Evolutionary conservation across 2,329 filamentous ascomycete species (phyloP).

Genomic region (Zymoseptoria passerinii): DNA sequence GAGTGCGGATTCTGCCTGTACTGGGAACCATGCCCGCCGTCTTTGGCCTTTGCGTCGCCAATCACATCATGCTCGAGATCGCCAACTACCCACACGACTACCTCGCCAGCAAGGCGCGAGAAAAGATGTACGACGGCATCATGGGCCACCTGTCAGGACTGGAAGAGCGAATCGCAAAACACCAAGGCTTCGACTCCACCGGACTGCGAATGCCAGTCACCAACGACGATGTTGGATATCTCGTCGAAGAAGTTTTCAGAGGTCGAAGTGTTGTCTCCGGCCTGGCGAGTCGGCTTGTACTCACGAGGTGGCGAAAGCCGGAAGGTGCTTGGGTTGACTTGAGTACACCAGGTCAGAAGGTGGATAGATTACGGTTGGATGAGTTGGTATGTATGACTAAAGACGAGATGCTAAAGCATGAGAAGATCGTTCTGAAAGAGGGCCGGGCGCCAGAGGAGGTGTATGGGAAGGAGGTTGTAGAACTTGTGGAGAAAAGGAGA

Average conservation of each 20-base stretch:
- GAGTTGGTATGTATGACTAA: constrained; percentile 89
- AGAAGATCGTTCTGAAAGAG: constrained; percentile 67
- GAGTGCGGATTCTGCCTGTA: constrained; percentile 89
- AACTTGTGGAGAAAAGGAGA: constrained; percentile 57
- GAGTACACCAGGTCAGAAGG: constrained; percentile 65
- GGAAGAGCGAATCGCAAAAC: constrained; percentile 65
- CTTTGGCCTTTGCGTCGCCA: constrained; percentile 85
- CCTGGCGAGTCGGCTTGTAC: constrained; percentile 65
- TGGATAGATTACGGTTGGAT: constrained; percentile 56
- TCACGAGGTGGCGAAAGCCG: constrained; percentile 74
- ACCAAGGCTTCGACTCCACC: constrained; percentile 46
- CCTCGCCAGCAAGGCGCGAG: constrained; percentile 67
- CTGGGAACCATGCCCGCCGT: constrained; percentile 95
- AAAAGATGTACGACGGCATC: constrained; percentile 87
- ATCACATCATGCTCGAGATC: constrained; percentile 81
- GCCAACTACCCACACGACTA: constrained; percentile 80
- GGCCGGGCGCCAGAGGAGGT: constrained; percentile 60
- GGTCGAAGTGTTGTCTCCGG: constrained; percentile 78
- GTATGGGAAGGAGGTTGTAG: constrained; percentile 61
- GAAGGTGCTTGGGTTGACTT: constrained; percentile 52
- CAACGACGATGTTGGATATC: constrained; percentile 72
- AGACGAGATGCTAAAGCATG: constrained; percentile 74
- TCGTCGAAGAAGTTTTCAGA: constrained; percentile 81
- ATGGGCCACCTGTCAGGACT: constrained; percentile 64
- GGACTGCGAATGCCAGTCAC: constrained; percentile 75